These are phyloP conservation scores for Mycena chlorophos DNA, from an alignment of 768 basidiomycete species.

Conservation along the genomic window DNA sequence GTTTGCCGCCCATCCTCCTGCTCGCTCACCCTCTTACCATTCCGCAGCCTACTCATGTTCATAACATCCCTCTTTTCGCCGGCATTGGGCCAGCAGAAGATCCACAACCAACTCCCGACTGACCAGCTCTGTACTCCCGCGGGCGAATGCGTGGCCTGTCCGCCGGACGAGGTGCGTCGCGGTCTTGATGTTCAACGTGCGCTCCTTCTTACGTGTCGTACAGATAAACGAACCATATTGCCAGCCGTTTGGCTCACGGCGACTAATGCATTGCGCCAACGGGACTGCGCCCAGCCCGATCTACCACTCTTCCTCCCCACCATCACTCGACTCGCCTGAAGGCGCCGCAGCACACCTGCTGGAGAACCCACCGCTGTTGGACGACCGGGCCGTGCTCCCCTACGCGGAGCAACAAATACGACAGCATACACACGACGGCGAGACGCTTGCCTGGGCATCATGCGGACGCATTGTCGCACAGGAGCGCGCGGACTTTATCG, in stretches of 20 bases:
- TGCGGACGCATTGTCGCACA: slow-evolving; percentile 82
- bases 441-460: slow-evolving; percentile 86
- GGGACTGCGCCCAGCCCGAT: slow-evolving; percentile 27
- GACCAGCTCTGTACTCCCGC: slow-evolving; percentile 52
- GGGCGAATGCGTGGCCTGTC: slow-evolving; percentile 64
- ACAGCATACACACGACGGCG: slow-evolving; percentile 37
- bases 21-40: not conserved
- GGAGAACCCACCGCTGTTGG: slow-evolving; percentile 4
- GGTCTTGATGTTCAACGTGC: slow-evolving; percentile 4
- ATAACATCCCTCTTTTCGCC: slow-evolving; percentile 32
- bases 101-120: slow-evolving; percentile 14
- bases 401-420: slow-evolving; percentile 1
- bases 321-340: slow-evolving; percentile 3
- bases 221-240: slow-evolving; percentile 89
- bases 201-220: slow-evolving; percentile 3
- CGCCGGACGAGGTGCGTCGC: slow-evolving; percentile 55
- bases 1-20: not conserved
- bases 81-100: slow-evolving; percentile 17
- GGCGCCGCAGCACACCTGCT: too few species aligned
- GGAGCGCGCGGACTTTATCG: slow-evolving; percentile 87
- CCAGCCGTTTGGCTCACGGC: slow-evolving; percentile 93
- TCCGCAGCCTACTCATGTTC: slow-evolving; percentile 5
- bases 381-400: slow-evolving; percentile 7
- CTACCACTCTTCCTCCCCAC: slow-evolving; percentile 22
- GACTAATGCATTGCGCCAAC: slow-evolving; percentile 79